Conservation (phyloP, 2,329 filamentous ascomycete species). For the Verticillium nubilum region DNA sequence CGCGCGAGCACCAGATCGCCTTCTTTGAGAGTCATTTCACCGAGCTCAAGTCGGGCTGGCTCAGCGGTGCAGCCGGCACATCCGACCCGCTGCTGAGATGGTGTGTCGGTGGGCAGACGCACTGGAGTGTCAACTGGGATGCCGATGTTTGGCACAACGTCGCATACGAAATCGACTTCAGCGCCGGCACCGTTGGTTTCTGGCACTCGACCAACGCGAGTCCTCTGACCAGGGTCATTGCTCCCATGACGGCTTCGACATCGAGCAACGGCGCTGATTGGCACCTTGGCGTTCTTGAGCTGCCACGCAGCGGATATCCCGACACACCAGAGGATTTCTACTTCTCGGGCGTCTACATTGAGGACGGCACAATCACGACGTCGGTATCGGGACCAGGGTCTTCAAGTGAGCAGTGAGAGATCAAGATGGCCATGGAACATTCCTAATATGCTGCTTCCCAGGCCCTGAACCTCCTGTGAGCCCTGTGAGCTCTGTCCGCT, state of each 20-base stretch:
- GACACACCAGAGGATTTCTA: slow-evolving; percentile 61
- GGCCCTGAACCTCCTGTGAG: background rate
- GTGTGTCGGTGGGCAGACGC: slow-evolving; percentile 53
- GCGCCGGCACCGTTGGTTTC: slow-evolving; percentile 55
- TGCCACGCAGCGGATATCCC: slow-evolving; percentile 51
- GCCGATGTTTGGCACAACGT: slow-evolving; percentile 69
- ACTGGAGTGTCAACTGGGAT: slow-evolving; percentile 59
- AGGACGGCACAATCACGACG: slow-evolving; percentile 35
- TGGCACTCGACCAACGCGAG: slow-evolving; percentile 63
- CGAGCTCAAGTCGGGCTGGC: slow-evolving; percentile 66
- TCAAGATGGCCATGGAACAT: background rate
- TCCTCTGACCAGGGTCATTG: slow-evolving; percentile 51
- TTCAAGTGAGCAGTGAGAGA: background rate
- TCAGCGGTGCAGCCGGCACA: slow-evolving; percentile 38
- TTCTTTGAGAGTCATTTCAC: slow-evolving; percentile 70
- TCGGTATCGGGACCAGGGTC: slow-evolving; percentile 9
- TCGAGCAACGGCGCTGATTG: slow-evolving; percentile 66
- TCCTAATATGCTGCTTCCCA: background rate
- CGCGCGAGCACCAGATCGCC: slow-evolving; percentile 61
- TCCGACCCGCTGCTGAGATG: slow-evolving; percentile 54
- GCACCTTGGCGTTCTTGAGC: slow-evolving; percentile 66
- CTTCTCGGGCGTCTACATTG: slow-evolving; percentile 68
- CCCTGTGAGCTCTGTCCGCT: background rate
- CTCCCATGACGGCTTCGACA: slow-evolving; percentile 53
- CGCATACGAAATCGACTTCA: slow-evolving; percentile 69